Percentiles rank a stretch among this genome's conserved stretches.
Evolutionary conservation across 1,284 basidiomycete genomes (phyloP).

Genomic region (Microbotryomycetes sp.): DNA sequence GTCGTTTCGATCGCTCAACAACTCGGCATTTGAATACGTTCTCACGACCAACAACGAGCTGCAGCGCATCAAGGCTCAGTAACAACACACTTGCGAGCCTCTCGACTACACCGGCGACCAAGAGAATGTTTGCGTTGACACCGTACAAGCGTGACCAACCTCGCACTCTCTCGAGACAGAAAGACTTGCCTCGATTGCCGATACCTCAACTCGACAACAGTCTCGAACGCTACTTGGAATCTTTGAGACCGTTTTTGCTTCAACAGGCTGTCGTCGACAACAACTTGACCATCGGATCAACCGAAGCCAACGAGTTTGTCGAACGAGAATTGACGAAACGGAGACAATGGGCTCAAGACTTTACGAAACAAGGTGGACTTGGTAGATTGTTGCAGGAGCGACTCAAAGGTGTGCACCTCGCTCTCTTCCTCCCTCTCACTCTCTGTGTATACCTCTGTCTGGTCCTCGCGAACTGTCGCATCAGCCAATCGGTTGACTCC

Average conservation of each 20-base stretch:
- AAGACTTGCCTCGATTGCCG: slow-evolving; percentile 62
- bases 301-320: slow-evolving; percentile 52
- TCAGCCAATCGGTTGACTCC: neutral
- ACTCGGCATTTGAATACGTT: neutral
- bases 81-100: too few relatives aligned
- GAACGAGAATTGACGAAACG: slow-evolving; percentile 57
- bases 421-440: slow-evolving; percentile 2
- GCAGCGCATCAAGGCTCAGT: too few relatives aligned
- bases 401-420: slow-evolving; percentile 57
- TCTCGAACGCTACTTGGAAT: slow-evolving; percentile 70
- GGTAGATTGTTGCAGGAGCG: slow-evolving; percentile 70
- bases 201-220: slow-evolving; percentile 73
- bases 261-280: slow-evolving; percentile 64
- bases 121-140: slow-evolving; percentile 45
- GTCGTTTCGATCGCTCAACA: neutral
- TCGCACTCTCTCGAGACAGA: slow-evolving; percentile 44
- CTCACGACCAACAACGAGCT: neutral
- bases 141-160: slow-evolving; percentile 41
- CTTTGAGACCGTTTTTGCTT: slow-evolving; percentile 69
- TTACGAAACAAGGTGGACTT: slow-evolving; percentile 57
- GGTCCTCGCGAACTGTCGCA: slow-evolving; percentile 2
- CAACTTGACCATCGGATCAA: neutral
- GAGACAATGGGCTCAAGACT: slow-evolving; percentile 62
- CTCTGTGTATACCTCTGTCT: slow-evolving; percentile 3
- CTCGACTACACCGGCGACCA: too few relatives aligned